phyloP scores from a whole-genome alignment of 2,329 filamentous ascomycete genomes.

The Diaporthe sp. region DNA sequence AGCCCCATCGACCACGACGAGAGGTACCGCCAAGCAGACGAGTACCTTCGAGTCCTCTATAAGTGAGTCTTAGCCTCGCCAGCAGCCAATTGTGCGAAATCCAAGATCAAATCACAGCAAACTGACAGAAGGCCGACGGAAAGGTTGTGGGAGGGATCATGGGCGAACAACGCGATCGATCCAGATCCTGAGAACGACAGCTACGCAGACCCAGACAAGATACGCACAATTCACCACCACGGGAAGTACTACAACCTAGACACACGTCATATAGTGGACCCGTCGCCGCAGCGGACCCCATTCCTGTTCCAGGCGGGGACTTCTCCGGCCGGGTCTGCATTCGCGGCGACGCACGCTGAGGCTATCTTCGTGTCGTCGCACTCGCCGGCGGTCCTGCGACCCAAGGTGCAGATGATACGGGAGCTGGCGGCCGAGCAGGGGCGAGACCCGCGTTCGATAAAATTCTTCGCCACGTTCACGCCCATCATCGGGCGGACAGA shows the following conservation, averaged over 20 bases:
- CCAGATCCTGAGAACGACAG: slow-evolving; percentile 60
- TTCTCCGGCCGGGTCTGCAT: slow-evolving; percentile 63
- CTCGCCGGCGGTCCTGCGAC: slow-evolving; percentile 57
- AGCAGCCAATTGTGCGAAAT: too few relatives aligned
- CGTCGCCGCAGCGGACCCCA: slow-evolving; percentile 63
- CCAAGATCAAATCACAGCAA: not conserved
- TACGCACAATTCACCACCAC: slow-evolving; percentile 65
- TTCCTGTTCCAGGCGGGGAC: slow-evolving; percentile 68
- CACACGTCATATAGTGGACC: slow-evolving; percentile 56
- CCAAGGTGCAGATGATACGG: slow-evolving; percentile 63
- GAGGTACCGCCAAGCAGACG: slow-evolving; percentile 64
- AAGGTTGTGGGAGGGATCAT: slow-evolving; percentile 60
- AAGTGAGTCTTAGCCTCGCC: slow-evolving; percentile 53
- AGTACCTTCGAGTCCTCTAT: slow-evolving; percentile 67
- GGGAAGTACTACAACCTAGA: slow-evolving; percentile 60
- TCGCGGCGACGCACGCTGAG: slow-evolving; percentile 66
- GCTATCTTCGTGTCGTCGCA: slow-evolving; percentile 66
- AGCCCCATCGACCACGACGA: slow-evolving; percentile 67
- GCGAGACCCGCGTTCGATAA: slow-evolving; percentile 63
- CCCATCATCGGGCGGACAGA: slow-evolving; percentile 58
- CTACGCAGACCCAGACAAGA: slow-evolving; percentile 63
- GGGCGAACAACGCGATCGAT: slow-evolving; percentile 60
- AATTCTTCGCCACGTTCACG: slow-evolving; percentile 60
- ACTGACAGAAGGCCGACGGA: not conserved
- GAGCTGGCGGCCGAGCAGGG: slow-evolving; percentile 59